A percentile compares a stretch with the other conserved stretches of the same genome.
These are phyloP conservation scores for Dentipellis fragilis DNA, from an alignment of 768 basidiomycete genomes.

Conservation along the genomic window DNA sequence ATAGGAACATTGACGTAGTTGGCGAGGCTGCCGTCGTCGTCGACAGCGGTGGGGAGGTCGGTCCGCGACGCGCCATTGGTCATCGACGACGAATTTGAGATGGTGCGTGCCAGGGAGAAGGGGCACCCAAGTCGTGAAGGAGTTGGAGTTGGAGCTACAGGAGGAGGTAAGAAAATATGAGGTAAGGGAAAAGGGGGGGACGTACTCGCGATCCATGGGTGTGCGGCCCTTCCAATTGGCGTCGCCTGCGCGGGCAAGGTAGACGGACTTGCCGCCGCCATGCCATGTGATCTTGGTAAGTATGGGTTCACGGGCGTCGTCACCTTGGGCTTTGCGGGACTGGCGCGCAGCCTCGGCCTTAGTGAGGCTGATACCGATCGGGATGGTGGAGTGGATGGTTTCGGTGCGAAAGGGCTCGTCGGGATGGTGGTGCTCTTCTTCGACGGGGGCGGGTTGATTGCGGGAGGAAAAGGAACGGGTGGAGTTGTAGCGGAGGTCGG, in stretches of 20 bases:
- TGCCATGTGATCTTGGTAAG: conserved; percentile 47
- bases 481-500: conserved; percentile 29
- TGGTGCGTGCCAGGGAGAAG: conserved; percentile 89
- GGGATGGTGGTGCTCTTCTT: conserved; percentile 16
- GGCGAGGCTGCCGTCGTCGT: conserved; percentile 88
- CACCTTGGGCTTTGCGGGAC: conserved; percentile 22
- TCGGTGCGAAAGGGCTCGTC: conserved; percentile 53
- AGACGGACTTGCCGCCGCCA: conserved; percentile 49
- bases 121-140: conserved; percentile 30
- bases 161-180: conserved; percentile 11
- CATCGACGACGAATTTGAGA: conserved; percentile 92
- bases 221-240: conserved; percentile 67
- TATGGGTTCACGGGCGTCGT: conserved; percentile 11
- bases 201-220: conserved; percentile 56
- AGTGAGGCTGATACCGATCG: conserved; percentile 36
- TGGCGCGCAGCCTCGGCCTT: conserved; percentile 23
- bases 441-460: conserved; percentile 23
- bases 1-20: conserved; percentile 79
- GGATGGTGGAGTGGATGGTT: conserved; percentile 54
- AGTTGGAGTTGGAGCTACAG: conserved; percentile 22
- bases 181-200: conserved; percentile 12
- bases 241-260: conserved; percentile 65
- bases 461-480: conserved; percentile 32
- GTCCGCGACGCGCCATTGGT: conserved; percentile 69
- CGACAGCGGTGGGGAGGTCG: conserved; percentile 82